These are phyloP conservation scores for Pseudogymnoascus sp. DNA, from an alignment of 2,329 filamentous ascomycete genomes.

Conservation along the genomic window DNA sequence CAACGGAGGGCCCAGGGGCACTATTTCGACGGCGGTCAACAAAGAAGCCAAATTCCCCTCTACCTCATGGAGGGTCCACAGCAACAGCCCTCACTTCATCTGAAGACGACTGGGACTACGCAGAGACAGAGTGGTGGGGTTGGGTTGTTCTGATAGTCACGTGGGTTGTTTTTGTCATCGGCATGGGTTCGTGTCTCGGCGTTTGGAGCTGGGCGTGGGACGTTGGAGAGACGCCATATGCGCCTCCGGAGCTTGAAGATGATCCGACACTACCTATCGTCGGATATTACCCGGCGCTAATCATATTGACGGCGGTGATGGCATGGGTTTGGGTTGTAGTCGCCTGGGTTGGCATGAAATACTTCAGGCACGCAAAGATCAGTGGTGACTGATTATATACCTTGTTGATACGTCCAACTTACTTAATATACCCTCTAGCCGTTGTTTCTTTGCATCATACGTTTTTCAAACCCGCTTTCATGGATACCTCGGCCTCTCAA, in stretches of 20 bases:
- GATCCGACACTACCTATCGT: conserved; percentile 91
- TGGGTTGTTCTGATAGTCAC: conserved; percentile 88
- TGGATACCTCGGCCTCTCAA: neutral
- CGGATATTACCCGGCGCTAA: conserved; percentile 90
- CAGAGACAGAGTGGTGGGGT: conserved; percentile 95
- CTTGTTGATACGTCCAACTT: neutral
- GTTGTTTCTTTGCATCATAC: neutral
- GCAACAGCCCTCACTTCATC: conserved; percentile 35
- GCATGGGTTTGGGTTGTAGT: conserved; percentile 98
- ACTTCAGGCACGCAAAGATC: conserved; percentile 95
- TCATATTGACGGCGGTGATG: conserved; percentile 91
- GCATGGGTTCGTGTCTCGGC: conserved; percentile 90
- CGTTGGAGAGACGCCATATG: conserved; percentile 90
- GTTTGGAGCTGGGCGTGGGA: conserved; percentile 99
- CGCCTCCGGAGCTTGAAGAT: conserved; percentile 89
- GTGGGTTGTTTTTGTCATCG: conserved; percentile 92
- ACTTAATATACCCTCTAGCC: conserved; percentile 6
- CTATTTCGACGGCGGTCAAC: conserved; percentile 25
- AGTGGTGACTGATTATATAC: conserved; percentile 8
- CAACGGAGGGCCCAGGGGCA: conserved; percentile 31
- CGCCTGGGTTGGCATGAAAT: conserved; percentile 99
- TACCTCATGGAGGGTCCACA: conserved; percentile 47
- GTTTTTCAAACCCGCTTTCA: neutral
- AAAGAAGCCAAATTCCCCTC: conserved; percentile 44
- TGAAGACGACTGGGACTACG: conserved; percentile 72